A percentile compares a stretch with the other conserved stretches of the same genome.
phyloP scores from a whole-genome alignment of 306 rosid genomes.

The Lathyrus oleraceus region DNA sequence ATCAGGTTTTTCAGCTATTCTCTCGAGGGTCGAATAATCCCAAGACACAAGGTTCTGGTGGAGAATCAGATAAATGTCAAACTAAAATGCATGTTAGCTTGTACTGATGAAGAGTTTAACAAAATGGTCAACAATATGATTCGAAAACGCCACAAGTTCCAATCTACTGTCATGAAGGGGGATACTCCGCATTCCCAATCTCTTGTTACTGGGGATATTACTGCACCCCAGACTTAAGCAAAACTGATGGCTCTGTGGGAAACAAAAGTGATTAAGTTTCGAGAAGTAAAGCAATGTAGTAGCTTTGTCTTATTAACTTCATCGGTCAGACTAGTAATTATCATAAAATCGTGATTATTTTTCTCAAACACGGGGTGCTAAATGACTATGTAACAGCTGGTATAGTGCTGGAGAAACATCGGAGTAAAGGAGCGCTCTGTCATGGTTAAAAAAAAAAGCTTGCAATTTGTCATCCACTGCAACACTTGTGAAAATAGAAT shows the following conservation, averaged over 20 bases:
- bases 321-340: slow-evolving; percentile 18
- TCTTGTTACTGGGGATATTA: slow-evolving; percentile 24
- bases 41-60: slow-evolving; percentile 81
- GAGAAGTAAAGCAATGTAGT: slow-evolving; percentile 16
- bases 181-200: slow-evolving; percentile 27
- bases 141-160: slow-evolving; percentile 58
- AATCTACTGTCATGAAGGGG: slow-evolving; percentile 45
- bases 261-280: slow-evolving; percentile 15
- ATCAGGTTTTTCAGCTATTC: slow-evolving; percentile 92
- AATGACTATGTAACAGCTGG: not conserved
- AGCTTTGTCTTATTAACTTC: slow-evolving; percentile 2
- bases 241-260: slow-evolving; percentile 16
- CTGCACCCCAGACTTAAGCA: not conserved
- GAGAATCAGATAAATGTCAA: slow-evolving; percentile 72
- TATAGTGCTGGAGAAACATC: slow-evolving; percentile 4
- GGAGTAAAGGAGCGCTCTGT: not conserved
- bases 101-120: slow-evolving; percentile 72
- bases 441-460: slow-evolving; percentile 2
- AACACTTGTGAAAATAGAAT: slow-evolving; percentile 26
- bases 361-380: slow-evolving; percentile 3
- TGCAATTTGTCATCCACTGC: not conserved
- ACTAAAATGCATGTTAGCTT: slow-evolving; percentile 78
- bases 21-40: slow-evolving; percentile 80
- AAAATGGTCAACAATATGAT: slow-evolving; percentile 54
- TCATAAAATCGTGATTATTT: slow-evolving; percentile 11